Conservation (phyloP, 345 rosid genomes). For the Brassica rapa region DNA sequence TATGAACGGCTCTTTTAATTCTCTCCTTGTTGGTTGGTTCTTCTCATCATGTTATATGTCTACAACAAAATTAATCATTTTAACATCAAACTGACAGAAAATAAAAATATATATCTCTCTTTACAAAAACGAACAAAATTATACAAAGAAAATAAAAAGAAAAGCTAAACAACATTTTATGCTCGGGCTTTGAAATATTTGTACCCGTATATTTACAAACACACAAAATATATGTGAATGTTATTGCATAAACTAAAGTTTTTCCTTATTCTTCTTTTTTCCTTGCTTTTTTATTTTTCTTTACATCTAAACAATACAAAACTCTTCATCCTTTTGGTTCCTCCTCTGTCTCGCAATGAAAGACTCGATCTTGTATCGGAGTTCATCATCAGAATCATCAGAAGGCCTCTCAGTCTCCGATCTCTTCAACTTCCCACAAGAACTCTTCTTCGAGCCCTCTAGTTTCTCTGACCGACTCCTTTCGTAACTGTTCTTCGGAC, state of each 20-base stretch:
- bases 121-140: constrained; percentile 14
- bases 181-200: constrained; percentile 30
- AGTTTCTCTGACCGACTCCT: constrained; percentile 58
- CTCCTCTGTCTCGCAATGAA: constrained; percentile 84
- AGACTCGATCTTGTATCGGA: constrained; percentile 60
- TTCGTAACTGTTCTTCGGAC: constrained; percentile 34
- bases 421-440: constrained; percentile 41
- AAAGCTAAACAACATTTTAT: constrained; percentile 26
- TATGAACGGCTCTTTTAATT: neutral
- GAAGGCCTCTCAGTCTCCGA: constrained; percentile 16
- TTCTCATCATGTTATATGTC: neutral
- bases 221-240: constrained; percentile 38
- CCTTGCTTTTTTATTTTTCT: neutral
- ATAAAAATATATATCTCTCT: neutral
- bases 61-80: neutral
- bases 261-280: neutral
- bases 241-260: constrained; percentile 37
- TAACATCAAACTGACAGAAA: constrained; percentile 6
- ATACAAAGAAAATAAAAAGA: constrained; percentile 22
- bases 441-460: constrained; percentile 32
- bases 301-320: constrained; percentile 33
- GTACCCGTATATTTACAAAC: constrained; percentile 27
- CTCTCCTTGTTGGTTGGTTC: neutral
- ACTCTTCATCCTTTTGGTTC: constrained; percentile 64
- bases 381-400: constrained; percentile 64